These are phyloP conservation scores for Cynara cardunculus DNA, from an alignment of 129 eudicot genomes.

Conservation along the genomic window DNA sequence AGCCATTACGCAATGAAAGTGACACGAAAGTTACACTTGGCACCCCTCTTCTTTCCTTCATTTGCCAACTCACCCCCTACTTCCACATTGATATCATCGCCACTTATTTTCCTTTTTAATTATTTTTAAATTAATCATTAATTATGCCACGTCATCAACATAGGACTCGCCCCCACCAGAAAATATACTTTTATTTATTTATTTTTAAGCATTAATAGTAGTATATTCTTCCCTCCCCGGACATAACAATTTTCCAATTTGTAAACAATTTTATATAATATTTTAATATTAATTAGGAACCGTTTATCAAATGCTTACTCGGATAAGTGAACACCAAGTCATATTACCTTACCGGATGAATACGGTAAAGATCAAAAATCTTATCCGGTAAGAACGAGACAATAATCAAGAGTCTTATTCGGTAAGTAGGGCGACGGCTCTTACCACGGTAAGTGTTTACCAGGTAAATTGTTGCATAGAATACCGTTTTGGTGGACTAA, in stretches of 20 bases:
- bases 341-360: too few relatives aligned
- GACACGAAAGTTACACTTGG: constrained; percentile 28
- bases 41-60: constrained; percentile 14
- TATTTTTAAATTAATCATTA: neutral
- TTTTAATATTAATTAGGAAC: too few relatives aligned
- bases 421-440: too few relatives aligned
- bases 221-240: neutral
- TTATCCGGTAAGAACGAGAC: too few relatives aligned
- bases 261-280: neutral
- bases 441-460: too few relatives aligned
- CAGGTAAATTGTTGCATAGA: too few relatives aligned
- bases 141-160: constrained; percentile 11
- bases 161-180: constrained; percentile 5
- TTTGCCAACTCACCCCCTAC: constrained; percentile 21
- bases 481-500: too few relatives aligned
- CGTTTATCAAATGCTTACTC: too few relatives aligned
- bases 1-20: constrained; percentile 27
- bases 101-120: constrained; percentile 5
- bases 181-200: neutral
- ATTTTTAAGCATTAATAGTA: neutral
- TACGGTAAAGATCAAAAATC: too few relatives aligned
- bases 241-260: neutral
- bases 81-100: constrained; percentile 26
- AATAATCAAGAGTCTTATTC: too few relatives aligned
- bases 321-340: too few relatives aligned